These are phyloP conservation scores for Paxillus involutus DNA, from an alignment of 768 basidiomycete species.

Conservation along the genomic window DNA sequence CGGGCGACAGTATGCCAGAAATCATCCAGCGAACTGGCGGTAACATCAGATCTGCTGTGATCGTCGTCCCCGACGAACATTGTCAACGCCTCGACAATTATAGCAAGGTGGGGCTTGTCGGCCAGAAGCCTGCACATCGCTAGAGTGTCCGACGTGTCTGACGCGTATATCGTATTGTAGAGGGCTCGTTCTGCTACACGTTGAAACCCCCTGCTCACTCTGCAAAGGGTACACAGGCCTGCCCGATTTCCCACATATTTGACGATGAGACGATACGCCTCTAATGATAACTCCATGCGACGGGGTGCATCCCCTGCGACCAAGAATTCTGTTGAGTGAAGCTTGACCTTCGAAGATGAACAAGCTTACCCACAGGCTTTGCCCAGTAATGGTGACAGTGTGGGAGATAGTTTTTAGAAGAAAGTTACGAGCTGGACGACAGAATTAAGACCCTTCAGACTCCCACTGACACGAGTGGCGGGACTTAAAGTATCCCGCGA, in stretches of 20 bases:
- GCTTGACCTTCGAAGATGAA: background rate
- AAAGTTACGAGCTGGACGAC: background rate
- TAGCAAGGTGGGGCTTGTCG: slow-evolving; percentile 45
- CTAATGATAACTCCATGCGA: slow-evolving; percentile 60
- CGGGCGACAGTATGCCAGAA: slow-evolving; percentile 53
- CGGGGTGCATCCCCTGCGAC: slow-evolving; percentile 36
- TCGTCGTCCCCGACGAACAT: slow-evolving; percentile 38
- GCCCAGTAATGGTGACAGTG: background rate
- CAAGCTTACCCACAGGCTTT: slow-evolving; percentile 7
- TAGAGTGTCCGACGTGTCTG: slow-evolving; percentile 38
- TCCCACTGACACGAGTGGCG: background rate
- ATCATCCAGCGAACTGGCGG: slow-evolving; percentile 28
- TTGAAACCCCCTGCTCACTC: slow-evolving; percentile 57
- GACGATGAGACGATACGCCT: slow-evolving; percentile 58
- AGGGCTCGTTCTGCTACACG: slow-evolving; percentile 54
- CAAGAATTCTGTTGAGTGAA: background rate
- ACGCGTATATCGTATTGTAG: slow-evolving; percentile 58
- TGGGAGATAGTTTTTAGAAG: background rate
- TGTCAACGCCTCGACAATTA: slow-evolving; percentile 53
- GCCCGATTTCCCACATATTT: slow-evolving; percentile 48
- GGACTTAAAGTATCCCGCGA: background rate
- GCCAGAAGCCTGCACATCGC: slow-evolving; percentile 49
- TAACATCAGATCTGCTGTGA: background rate
- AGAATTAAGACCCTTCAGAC: background rate
- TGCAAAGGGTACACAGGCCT: slow-evolving; percentile 57